Evolutionary conservation across 148 eudicot genomes (phyloP).

Genomic region (Suaeda aralocaspica): DNA sequence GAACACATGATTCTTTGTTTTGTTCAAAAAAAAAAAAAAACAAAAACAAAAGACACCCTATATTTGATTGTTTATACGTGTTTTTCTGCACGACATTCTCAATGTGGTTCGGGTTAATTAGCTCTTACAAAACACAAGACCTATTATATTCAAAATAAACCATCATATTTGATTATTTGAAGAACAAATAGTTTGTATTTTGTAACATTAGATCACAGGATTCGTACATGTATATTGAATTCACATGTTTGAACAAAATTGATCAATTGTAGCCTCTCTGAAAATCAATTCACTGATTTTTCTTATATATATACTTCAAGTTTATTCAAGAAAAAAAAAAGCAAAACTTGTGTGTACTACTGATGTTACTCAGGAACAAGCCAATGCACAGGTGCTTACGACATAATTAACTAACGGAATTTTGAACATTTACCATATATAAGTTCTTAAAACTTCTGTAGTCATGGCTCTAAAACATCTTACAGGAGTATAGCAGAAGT

Average conservation of each 20-base stretch:
- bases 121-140: slow-evolving; percentile 3
- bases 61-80: slow-evolving; percentile 13
- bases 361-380: no score
- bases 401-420: no score
- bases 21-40: no score
- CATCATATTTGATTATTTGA: slow-evolving; percentile 2
- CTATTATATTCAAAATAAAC: slow-evolving; percentile 11
- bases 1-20: slow-evolving; percentile 23
- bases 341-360: no score
- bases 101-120: slow-evolving; percentile 5
- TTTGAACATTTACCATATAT: no score
- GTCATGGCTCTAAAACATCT: no score
- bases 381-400: no score
- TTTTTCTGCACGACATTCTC: slow-evolving; percentile 7
- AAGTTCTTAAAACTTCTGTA: no score
- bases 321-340: no score
- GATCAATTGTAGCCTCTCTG: neutral
- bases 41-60: no score
- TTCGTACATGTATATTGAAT: slow-evolving; percentile 14
- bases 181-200: slow-evolving; percentile 1
- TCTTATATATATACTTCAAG: slow-evolving; percentile 1
- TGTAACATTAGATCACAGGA: slow-evolving; percentile 12
- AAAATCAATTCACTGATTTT: neutral
- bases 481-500: no score
- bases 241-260: slow-evolving; percentile 13